A percentile compares a stretch with the other conserved stretches of the same genome.
Evolutionary conservation across 1,284 basidiomycete genomes (phyloP).

Genomic region (Neolentinus lepideus): DNA sequence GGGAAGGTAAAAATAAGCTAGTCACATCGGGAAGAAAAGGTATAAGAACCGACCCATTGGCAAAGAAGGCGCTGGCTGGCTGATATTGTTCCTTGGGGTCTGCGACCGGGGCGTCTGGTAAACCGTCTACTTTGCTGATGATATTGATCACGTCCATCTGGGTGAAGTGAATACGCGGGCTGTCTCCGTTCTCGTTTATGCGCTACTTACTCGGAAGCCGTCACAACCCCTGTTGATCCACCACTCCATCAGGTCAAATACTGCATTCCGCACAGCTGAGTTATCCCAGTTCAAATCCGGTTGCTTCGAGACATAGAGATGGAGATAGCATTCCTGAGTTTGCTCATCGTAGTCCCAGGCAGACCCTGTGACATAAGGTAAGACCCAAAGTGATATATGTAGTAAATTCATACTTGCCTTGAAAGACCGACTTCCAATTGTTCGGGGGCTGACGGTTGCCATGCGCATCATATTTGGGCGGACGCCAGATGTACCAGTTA

Average conservation of each 20-base stretch:
- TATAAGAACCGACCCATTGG: conserved; percentile 43
- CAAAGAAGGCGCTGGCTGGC: conserved; percentile 45
- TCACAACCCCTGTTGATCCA: conserved; percentile 72
- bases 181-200: neutral
- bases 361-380: conserved; percentile 33
- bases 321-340: conserved; percentile 71
- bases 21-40: conserved; percentile 1
- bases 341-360: conserved; percentile 69
- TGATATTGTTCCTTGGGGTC: conserved; percentile 49
- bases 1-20: neutral
- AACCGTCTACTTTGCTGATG: conserved; percentile 54
- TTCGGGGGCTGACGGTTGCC: conserved; percentile 57
- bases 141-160: conserved; percentile 69
- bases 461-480: conserved; percentile 45
- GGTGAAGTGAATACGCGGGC: neutral
- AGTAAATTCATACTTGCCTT: conserved; percentile 31
- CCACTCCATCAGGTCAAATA: conserved; percentile 63
- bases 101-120: conserved; percentile 58
- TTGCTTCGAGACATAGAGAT: conserved; percentile 64
- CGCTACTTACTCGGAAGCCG: conserved; percentile 54
- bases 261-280: conserved; percentile 50
- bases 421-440: conserved; percentile 69
- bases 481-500: conserved; percentile 75
- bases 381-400: neutral
- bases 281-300: conserved; percentile 81